Conservation (phyloP, 345 rosid species). For the Gossypium ekmanianum region DNA sequence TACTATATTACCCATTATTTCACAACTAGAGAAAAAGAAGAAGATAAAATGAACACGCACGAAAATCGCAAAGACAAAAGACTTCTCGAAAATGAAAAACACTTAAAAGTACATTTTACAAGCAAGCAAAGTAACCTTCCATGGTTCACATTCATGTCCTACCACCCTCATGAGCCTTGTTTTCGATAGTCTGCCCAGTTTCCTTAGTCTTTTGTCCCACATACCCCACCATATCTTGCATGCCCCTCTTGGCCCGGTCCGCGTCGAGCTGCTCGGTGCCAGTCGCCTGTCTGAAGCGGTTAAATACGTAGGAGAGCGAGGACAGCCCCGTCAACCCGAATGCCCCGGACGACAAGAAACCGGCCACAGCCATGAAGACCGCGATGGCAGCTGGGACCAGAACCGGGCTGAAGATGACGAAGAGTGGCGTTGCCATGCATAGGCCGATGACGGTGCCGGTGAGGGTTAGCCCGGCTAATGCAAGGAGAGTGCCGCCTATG, state of each 20-base stretch:
- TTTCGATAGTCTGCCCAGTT: conserved; percentile 51
- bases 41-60: too few relatives aligned
- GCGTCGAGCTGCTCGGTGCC: conserved; percentile 40
- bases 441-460: conserved; percentile 61
- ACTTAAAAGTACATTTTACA: too few relatives aligned
- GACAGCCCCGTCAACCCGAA: conserved; percentile 71
- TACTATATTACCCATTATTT: too few relatives aligned
- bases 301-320: conserved; percentile 53
- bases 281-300: conserved; percentile 30
- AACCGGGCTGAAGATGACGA: conserved; percentile 72
- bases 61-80: too few relatives aligned
- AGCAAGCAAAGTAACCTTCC: too few relatives aligned
- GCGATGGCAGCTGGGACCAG: conserved; percentile 62
- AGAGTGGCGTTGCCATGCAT: conserved; percentile 50
- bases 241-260: conserved; percentile 33
- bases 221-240: conserved; percentile 38
- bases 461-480: conserved; percentile 57
- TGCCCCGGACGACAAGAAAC: conserved; percentile 60
- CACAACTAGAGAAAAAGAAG: too few relatives aligned
- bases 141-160: background rate
- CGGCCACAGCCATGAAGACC: conserved; percentile 50
- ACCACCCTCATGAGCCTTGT: conserved; percentile 39
- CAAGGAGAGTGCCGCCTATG: conserved; percentile 52
- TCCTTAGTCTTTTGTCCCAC: conserved; percentile 71
- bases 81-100: too few relatives aligned